phyloP scores from a whole-genome alignment of 768 basidiomycete genomes.

The Gelatoporia subvermispora region DNA sequence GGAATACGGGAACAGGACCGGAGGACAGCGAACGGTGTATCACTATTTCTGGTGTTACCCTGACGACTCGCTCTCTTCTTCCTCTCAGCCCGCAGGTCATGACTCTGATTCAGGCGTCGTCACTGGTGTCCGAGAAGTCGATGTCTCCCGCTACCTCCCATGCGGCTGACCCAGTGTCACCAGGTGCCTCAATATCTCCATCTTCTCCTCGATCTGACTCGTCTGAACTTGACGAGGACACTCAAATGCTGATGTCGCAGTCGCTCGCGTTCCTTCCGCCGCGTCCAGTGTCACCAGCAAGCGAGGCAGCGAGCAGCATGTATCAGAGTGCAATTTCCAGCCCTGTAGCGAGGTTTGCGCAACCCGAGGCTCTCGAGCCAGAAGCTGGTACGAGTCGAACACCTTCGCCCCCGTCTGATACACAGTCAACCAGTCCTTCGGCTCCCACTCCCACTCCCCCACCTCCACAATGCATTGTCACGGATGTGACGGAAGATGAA shows the following conservation, averaged over 20 bases:
- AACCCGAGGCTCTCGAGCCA: no score
- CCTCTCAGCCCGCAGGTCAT: conserved; percentile 11
- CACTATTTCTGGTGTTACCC: conserved; percentile 48
- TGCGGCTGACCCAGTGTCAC: conserved; percentile 6
- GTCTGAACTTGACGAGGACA: conserved; percentile 53
- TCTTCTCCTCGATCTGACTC: conserved; percentile 38
- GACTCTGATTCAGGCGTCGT: conserved; percentile 19
- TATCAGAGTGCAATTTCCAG: conserved; percentile 71
- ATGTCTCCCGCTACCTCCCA: not conserved
- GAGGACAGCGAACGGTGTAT: conserved; percentile 41
- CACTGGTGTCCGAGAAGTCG: conserved; percentile 17
- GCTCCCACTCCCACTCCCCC: no score
- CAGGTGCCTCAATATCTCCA: conserved; percentile 37
- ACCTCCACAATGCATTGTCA: not conserved
- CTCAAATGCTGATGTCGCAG: conserved; percentile 67
- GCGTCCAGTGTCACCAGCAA: conserved; percentile 25
- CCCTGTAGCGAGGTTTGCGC: conserved; percentile 1
- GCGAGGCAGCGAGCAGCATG: conserved; percentile 58
- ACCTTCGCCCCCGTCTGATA: not conserved
- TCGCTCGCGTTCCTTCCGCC: conserved; percentile 58
- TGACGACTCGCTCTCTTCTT: conserved; percentile 46
- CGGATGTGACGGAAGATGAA: conserved; percentile 20
- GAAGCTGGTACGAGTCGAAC: conserved; percentile 1
- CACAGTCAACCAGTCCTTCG: not conserved
- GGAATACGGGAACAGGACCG: conserved; percentile 9